These are phyloP conservation scores for Ceriops zippeliana DNA, from an alignment of 345 rosid genomes.

Conservation along the genomic window DNA sequence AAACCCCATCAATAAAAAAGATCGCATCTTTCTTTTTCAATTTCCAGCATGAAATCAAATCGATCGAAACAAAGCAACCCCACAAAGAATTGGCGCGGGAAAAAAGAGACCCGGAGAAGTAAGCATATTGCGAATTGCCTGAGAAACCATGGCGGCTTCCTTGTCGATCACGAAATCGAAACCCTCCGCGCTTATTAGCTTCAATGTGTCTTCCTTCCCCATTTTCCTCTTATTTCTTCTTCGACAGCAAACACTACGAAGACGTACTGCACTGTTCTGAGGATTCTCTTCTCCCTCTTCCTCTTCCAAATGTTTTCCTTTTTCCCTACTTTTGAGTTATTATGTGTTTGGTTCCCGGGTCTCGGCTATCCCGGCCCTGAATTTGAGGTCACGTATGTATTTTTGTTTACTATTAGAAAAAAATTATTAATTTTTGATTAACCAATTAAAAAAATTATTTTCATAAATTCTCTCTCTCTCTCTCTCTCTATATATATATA, in stretches of 20 bases:
- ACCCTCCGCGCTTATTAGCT: conserved; percentile 75
- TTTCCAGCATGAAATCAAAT: neutral
- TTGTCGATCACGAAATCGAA: conserved; percentile 73
- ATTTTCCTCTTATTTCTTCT: conserved; percentile 13
- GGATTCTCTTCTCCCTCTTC: too few relatives aligned
- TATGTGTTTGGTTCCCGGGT: neutral
- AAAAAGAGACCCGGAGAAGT: conserved; percentile 64
- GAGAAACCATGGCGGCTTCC: conserved; percentile 90
- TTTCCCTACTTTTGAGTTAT: neutral
- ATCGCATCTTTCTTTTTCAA: too few relatives aligned
- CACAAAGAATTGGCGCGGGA: neutral
- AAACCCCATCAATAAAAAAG: too few relatives aligned
- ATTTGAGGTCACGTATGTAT: neutral
- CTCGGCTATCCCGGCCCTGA: neutral
- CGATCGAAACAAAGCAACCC: neutral
- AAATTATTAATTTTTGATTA: too few relatives aligned
- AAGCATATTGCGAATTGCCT: conserved; percentile 84
- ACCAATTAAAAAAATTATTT: too few relatives aligned
- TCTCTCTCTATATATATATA: too few relatives aligned
- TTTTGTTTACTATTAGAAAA: too few relatives aligned
- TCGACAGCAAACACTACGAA: neutral
- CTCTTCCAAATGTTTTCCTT: too few relatives aligned
- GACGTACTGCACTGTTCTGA: too few relatives aligned
- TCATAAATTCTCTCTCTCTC: too few relatives aligned
- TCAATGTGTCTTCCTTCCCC: conserved; percentile 67